Conservation (phyloP, 148 eudicot genomes). For the Diospyros kaki region DNA sequence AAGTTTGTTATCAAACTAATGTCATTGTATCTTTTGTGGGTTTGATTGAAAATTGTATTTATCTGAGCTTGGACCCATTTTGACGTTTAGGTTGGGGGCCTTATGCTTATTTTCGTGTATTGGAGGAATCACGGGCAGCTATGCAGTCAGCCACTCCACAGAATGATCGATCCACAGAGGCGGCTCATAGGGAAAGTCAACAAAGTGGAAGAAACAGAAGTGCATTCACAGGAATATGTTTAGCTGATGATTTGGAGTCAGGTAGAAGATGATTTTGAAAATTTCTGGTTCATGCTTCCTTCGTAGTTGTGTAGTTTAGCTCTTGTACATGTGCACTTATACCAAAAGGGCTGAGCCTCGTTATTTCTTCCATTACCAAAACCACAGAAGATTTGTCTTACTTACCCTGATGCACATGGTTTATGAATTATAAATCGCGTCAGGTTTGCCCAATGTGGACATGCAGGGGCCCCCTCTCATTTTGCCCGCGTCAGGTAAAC, state of each 20-base stretch:
- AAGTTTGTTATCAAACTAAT: not conserved
- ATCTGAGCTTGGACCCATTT: not conserved
- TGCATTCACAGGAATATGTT: conserved; percentile 13
- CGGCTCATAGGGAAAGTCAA: conserved; percentile 10
- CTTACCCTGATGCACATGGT: not conserved
- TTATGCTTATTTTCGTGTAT: conserved; percentile 24
- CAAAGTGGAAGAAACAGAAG: conserved; percentile 15
- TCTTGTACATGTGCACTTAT: no score
- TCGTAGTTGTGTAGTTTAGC: not conserved
- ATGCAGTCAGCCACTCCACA: not conserved
- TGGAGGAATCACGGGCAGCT: conserved; percentile 21
- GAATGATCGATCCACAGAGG: conserved; percentile 1
- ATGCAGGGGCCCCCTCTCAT: no score
- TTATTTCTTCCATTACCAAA: no score
- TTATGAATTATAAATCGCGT: no score
- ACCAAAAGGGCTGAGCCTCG: no score
- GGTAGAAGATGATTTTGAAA: conserved; percentile 20
- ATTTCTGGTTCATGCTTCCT: not conserved
- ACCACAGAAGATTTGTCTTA: not conserved
- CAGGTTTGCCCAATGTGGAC: no score
- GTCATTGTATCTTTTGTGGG: not conserved
- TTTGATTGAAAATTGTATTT: not conserved
- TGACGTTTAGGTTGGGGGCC: conserved; percentile 25
- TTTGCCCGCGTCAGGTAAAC: no score
- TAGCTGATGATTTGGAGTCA: conserved; percentile 20